phyloP scores from a whole-genome alignment of 306 rosid genomes.

The Styphnolobium japonicum region DNA sequence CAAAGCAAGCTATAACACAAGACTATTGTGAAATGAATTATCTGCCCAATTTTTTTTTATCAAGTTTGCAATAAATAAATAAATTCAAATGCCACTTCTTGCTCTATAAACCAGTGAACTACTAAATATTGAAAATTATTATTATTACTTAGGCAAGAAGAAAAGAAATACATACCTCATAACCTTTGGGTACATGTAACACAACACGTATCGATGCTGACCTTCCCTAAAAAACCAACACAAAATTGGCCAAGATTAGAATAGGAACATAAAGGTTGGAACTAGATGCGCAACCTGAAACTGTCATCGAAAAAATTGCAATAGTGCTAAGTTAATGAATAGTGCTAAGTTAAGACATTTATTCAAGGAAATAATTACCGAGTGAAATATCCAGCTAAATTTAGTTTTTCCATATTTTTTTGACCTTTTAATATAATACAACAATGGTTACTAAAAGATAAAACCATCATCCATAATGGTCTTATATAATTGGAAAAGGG shows the following conservation, averaged over 20 bases:
- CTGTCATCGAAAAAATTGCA: no score
- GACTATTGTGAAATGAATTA: neutral
- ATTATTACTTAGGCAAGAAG: neutral
- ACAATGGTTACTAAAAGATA: no score
- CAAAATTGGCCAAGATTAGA: slow-evolving; percentile 81
- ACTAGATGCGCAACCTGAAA: no score
- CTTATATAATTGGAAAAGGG: no score
- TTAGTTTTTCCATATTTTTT: no score
- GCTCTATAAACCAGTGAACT: slow-evolving; percentile 8
- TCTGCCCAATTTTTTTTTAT: neutral
- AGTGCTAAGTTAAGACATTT: no score
- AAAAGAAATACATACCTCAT: slow-evolving; percentile 57
- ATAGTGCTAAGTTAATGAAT: no score
- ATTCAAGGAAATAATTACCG: no score
- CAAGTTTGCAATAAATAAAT: slow-evolving; percentile 1
- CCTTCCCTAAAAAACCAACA: slow-evolving; percentile 80
- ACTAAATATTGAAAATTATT: neutral
- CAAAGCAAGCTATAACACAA: neutral
- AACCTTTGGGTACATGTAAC: slow-evolving; percentile 61
- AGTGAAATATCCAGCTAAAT: no score
- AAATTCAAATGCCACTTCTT: slow-evolving; percentile 11
- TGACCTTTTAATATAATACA: no score
- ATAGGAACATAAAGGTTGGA: no score
- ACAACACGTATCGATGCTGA: slow-evolving; percentile 75
- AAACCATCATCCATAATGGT: no score